Conservation (phyloP, 106 monocot species). For the Ottelia alismoides region DNA sequence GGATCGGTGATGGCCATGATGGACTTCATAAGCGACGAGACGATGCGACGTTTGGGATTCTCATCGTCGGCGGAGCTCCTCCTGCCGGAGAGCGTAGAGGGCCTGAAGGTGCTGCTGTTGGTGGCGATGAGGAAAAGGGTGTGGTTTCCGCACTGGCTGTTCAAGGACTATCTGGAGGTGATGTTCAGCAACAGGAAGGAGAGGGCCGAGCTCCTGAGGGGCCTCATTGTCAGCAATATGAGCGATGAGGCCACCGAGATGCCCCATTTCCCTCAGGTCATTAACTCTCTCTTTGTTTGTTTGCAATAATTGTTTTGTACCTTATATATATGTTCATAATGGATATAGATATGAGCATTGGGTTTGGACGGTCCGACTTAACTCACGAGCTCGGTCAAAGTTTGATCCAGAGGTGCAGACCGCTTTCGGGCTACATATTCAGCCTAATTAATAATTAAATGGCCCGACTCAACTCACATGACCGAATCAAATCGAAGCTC, state of each 20-base stretch:
- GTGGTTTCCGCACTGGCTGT: slow-evolving; percentile 50
- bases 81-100: slow-evolving; percentile 44
- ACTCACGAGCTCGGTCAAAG: no score
- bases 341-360: no score
- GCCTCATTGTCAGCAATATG: slow-evolving; percentile 34
- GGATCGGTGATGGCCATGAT: slow-evolving; percentile 61
- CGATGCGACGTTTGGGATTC: slow-evolving; percentile 37
- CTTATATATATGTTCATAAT: no score
- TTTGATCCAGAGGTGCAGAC: no score
- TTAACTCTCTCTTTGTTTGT: no score
- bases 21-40: slow-evolving; percentile 28
- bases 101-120: slow-evolving; percentile 39
- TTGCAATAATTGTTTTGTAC: no score
- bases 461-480: no score
- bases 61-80: slow-evolving; percentile 44
- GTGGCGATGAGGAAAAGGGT: slow-evolving; percentile 26
- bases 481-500: no score
- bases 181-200: slow-evolving; percentile 86
- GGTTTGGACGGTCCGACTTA: no score
- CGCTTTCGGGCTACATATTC: no score
- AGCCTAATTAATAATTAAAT: no score
- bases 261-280: slow-evolving; percentile 45
- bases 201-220: slow-evolving; percentile 60
- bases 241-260: slow-evolving; percentile 15
- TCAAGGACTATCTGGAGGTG: slow-evolving; percentile 42